phyloP scores from a whole-genome alignment of 345 rosid genomes.

The Brassica nigra region DNA sequence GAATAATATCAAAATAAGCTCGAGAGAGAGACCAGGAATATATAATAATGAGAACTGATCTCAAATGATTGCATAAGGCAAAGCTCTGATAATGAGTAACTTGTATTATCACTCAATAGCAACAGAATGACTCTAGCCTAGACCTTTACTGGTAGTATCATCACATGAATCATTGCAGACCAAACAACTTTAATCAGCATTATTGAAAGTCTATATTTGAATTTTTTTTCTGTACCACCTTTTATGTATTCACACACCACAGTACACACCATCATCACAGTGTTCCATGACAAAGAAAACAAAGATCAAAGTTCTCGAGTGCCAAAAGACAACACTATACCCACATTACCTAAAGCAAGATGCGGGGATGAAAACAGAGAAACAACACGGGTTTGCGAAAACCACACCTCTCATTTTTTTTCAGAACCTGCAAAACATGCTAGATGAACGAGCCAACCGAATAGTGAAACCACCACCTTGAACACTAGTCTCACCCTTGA shows the following conservation, averaged over 20 bases:
- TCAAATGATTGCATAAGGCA: neutral
- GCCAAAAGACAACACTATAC: conserved; percentile 55
- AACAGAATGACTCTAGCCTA: neutral
- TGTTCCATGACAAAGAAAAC: conserved; percentile 57
- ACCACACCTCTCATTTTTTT: conserved; percentile 36
- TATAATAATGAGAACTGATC: neutral
- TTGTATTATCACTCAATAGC: neutral
- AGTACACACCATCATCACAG: conserved; percentile 55
- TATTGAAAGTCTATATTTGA: conserved; percentile 51
- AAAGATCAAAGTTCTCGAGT: conserved; percentile 52
- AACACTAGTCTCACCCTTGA: conserved; percentile 55
- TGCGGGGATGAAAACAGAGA: conserved; percentile 32
- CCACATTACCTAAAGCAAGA: conserved; percentile 45
- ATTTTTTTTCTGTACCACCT: conserved; percentile 58
- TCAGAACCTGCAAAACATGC: conserved; percentile 79
- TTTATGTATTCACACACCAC: conserved; percentile 73
- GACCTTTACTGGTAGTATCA: conserved; percentile 2
- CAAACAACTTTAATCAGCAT: conserved; percentile 1
- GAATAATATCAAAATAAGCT: neutral
- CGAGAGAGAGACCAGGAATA: neutral
- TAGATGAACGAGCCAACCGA: conserved; percentile 69
- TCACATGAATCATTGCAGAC: neutral
- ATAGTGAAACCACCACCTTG: conserved; percentile 59
- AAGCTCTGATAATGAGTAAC: conserved; percentile 16
- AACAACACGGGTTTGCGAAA: conserved; percentile 39